Percentiles rank a stretch among this genome's conserved stretches.
These are phyloP conservation scores for Strobilomyces dryophilus DNA, from an alignment of 768 basidiomycete species.

Conservation along the genomic window DNA sequence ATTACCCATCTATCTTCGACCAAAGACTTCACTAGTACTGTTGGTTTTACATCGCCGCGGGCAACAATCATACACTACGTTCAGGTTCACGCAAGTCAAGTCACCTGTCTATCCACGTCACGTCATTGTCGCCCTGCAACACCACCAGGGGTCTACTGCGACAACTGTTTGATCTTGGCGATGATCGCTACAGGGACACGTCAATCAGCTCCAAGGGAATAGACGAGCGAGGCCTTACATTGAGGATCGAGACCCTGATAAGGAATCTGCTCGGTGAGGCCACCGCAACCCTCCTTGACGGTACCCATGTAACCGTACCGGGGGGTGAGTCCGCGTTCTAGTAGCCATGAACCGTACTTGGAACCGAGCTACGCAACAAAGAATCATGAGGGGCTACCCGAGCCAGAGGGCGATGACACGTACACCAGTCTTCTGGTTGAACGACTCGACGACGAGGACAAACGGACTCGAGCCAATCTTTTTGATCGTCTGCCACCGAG, in stretches of 20 bases:
- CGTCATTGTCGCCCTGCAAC: neutral
- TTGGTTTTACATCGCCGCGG: neutral
- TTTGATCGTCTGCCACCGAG: conserved; percentile 42
- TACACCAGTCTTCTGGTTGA: conserved; percentile 87
- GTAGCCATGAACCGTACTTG: conserved; percentile 81
- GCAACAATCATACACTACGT: conserved; percentile 4
- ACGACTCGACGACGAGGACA: conserved; percentile 80
- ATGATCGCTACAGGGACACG: conserved; percentile 37
- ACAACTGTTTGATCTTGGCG: conserved; percentile 40
- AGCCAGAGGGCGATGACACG: conserved; percentile 9
- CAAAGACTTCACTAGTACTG: too few relatives aligned
- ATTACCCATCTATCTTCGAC: too few relatives aligned
- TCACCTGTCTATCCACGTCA: neutral
- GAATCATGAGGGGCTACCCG: neutral
- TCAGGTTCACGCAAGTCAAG: neutral
- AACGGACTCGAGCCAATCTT: conserved; percentile 74
- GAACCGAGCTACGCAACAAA: conserved; percentile 53
- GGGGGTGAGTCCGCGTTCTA: conserved; percentile 78
- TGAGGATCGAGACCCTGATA: conserved; percentile 77
- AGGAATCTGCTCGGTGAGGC: conserved; percentile 82
- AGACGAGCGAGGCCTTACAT: conserved; percentile 42
- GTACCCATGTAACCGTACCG: conserved; percentile 80
- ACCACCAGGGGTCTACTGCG: conserved; percentile 18
- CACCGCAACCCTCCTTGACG: conserved; percentile 70
- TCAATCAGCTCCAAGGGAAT: neutral